Base-by-base conservation (phyloP, 768 basidiomycete genomes). In the Suillus decipiens region DNA sequence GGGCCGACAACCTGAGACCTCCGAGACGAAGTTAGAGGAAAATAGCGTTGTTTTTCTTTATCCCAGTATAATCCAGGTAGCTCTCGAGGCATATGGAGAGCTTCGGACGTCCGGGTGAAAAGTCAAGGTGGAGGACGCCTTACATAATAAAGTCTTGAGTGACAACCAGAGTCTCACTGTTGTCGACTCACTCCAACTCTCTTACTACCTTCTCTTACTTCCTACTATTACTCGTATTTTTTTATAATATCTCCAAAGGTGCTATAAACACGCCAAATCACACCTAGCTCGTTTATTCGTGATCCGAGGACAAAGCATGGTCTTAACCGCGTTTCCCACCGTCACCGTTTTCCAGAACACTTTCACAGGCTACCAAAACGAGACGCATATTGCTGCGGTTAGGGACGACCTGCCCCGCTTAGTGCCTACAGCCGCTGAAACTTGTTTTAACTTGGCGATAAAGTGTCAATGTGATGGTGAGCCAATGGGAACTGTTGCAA, bases 1-100 rank as follows among this genome's bases (percentile, higher is more conserved):
- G 37, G 7, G 39, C 43, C 14, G 1, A n/a, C 24, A 39, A 19
- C 5, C 11, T 28, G 53, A 48, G 24, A 19, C 28, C 48, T 17
- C 43, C 72, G 76, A n/a, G 39, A 12, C 1, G 81, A 81, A 28
- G 81, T 78, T 14, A 80, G 39, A 28, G 87, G 84, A 67, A 87
- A 89, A 70, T 89, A 88, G 11, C 87, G 80, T 45, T 84, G 82
- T 61, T 71, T 75, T 39, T 70, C 69, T 63, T 76, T 69, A 68
- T 89, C 86, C 76, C 81, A 89, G 69, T 83, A 84, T 59, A 87
- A 73, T 1, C 87, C 87, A 57, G 86, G 84, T 12, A 87, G 77
- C 14, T 82, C 75, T 61, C 70, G 76, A 59, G 82, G 80, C 83
- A 85, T 85, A 57, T n/a, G 8, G 50, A 43, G 22, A 33, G 31